Conservation (phyloP, 2,329 filamentous ascomycete genomes). For the Fusarium bulbicola region DNA sequence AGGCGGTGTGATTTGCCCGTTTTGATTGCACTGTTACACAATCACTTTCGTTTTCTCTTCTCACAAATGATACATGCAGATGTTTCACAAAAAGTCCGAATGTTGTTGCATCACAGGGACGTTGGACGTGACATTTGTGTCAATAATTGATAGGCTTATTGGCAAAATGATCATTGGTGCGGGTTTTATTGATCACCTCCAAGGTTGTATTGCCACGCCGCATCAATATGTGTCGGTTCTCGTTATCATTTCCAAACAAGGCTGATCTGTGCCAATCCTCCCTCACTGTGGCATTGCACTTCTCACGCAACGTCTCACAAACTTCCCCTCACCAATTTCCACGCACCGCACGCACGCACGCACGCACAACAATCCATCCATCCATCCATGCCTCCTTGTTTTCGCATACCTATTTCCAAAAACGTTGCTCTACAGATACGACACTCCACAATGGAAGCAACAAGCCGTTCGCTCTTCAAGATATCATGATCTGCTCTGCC, state of each 20-base stretch:
- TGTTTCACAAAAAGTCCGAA: neutral
- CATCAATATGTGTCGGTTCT: neutral
- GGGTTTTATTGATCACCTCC: neutral
- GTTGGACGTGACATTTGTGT: neutral
- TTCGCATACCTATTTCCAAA: neutral
- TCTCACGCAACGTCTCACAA: neutral
- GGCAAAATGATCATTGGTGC: neutral
- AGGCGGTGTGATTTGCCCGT: slow-evolving; percentile 25
- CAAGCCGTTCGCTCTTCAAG: neutral
- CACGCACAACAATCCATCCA: neutral
- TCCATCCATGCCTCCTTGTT: neutral
- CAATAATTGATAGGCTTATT: neutral
- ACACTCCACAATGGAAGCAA: slow-evolving; percentile 18
- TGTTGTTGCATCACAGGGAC: neutral
- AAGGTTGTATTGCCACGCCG: neutral
- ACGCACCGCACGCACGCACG: neutral
- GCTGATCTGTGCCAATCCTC: neutral
- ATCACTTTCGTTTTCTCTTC: neutral
- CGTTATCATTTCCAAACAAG: neutral
- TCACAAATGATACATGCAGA: slow-evolving; percentile 14
- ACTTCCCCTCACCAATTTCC: neutral
- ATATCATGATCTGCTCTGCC: neutral
- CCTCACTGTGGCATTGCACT: neutral
- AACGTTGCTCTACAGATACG: slow-evolving; percentile 10
- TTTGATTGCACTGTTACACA: slow-evolving; percentile 20